A percentile compares a stretch with the other conserved stretches of the same genome.
These are phyloP conservation scores for Agaricus sinodeliciosus DNA, from an alignment of 768 basidiomycete genomes.

Conservation along the genomic window DNA sequence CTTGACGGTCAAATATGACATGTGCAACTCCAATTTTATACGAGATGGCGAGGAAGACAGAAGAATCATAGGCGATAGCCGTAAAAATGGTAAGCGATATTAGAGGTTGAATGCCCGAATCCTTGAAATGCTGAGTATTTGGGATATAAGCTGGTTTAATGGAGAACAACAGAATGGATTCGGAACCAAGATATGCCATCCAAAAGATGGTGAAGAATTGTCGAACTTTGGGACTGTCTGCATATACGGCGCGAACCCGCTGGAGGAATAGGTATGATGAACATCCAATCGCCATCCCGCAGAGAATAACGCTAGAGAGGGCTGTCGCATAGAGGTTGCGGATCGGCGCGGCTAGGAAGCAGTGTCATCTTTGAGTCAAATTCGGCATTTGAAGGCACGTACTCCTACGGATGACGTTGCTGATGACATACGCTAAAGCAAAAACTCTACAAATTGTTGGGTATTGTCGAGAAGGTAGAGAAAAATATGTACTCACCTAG, in stretches of 20 bases:
- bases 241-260: conserved; percentile 25
- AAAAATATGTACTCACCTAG: not conserved
- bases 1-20: conserved; percentile 5
- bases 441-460: not conserved
- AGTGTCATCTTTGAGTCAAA: too few species aligned
- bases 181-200: conserved; percentile 18
- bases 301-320: not conserved
- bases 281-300: not conserved
- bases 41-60: conserved; percentile 29
- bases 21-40: conserved; percentile 18
- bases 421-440: not conserved
- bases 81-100: conserved; percentile 18
- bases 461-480: not conserved
- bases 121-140: conserved; percentile 24
- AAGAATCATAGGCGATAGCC: conserved; percentile 21
- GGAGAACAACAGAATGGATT: conserved; percentile 18
- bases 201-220: conserved; percentile 21
- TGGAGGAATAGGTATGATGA: conserved; percentile 25
- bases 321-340: not conserved
- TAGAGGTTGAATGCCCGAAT: conserved; percentile 17
- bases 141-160: conserved; percentile 19
- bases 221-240: conserved; percentile 14
- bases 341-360: not conserved
- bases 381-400: not conserved
- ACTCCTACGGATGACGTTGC: not conserved